Evolutionary conservation across 257 asterid species (phyloP), one percentile per base, ranked within the genome.

Genomic region (Linaria vulgaris): DNA sequence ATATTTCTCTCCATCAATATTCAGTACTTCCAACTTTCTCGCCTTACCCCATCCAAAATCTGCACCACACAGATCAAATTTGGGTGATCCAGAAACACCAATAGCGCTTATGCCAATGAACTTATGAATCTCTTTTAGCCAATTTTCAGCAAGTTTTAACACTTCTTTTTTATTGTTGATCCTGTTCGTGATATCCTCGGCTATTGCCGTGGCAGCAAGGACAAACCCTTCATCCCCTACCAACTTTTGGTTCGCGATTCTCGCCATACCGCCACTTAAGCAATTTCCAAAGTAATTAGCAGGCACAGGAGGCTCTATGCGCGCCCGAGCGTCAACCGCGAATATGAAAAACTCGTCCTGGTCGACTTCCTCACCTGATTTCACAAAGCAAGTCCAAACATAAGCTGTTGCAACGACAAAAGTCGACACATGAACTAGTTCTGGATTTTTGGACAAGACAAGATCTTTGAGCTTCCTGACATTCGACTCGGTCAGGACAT

Each of bases 11-110:
- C 44, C 72, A 30, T 74, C 80, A 15, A 85, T 73, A 5, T 80
- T 73, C 74, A 69, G 30, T 12, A 69, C 69, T 51, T 82, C 92
- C 39, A 75, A 39, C 66, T 75, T 82, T 41, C 10, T 61, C 20
- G 83, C 81, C 44, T 68, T 31, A 51, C 86, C 88, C 79, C 81
- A 84, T 63, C 91, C 86, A 5, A 79, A 79, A 69, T 82, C 86
- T 11, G 70, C 59, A 3, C 7, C 19, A n/a, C 14, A 69, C 21
- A 74, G n/a, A 21, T 76, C 76, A 64, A 82, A 69, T 37, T 74
- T 82, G 0, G 91, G 86, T 1, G 88, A 84, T 54, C 85, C 86
- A 16, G 79, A 62, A 16, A 85, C 74, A 20, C 58, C 45, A 0
- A 74, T 38, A 8, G 22, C 48, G 25, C 74, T 72, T 52, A 44